A percentile compares a stretch with the other conserved stretches of the same genome.
Conservation (phyloP, 1,284 basidiomycete species). For the Ustilago cynodontis region DNA sequence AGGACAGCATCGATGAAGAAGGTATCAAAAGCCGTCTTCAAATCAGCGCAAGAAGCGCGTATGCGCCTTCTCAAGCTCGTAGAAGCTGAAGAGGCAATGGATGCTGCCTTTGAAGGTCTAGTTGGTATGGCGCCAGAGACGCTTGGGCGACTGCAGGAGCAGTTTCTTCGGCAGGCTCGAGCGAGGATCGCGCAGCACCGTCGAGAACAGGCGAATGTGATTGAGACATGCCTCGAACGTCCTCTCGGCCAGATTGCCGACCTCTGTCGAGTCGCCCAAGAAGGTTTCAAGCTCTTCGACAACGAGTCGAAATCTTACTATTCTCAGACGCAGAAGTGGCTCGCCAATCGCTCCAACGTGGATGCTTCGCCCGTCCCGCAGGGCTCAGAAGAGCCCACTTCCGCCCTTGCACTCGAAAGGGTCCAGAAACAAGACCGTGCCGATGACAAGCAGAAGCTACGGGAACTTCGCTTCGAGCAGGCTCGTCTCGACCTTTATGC, state of each 20-base stretch:
- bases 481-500: slow-evolving; percentile 52
- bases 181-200: slow-evolving; percentile 17
- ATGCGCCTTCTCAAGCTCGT: slow-evolving; percentile 32
- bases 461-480: slow-evolving; percentile 55
- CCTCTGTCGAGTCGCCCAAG: slow-evolving; percentile 45
- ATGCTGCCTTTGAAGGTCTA: slow-evolving; percentile 39
- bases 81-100: slow-evolving; percentile 43
- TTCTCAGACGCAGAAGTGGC: slow-evolving; percentile 62
- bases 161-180: slow-evolving; percentile 27
- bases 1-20: slow-evolving; percentile 51
- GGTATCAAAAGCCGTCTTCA: slow-evolving; percentile 43
- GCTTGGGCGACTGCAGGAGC: slow-evolving; percentile 27
- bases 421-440: slow-evolving; percentile 38
- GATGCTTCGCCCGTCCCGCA: not conserved
- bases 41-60: slow-evolving; percentile 35
- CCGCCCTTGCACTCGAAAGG: slow-evolving; percentile 14
- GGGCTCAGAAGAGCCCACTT: slow-evolving; percentile 5
- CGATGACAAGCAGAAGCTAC: slow-evolving; percentile 60
- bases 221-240: slow-evolving; percentile 41
- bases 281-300: slow-evolving; percentile 53
- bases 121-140: slow-evolving; percentile 37
- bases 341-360: slow-evolving; percentile 33
- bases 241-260: slow-evolving; percentile 49
- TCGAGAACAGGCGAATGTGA: slow-evolving; percentile 26
- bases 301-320: slow-evolving; percentile 61